phyloP scores from a whole-genome alignment of 352 stramenopile species.

The Phytophthora pinifolia region DNA sequence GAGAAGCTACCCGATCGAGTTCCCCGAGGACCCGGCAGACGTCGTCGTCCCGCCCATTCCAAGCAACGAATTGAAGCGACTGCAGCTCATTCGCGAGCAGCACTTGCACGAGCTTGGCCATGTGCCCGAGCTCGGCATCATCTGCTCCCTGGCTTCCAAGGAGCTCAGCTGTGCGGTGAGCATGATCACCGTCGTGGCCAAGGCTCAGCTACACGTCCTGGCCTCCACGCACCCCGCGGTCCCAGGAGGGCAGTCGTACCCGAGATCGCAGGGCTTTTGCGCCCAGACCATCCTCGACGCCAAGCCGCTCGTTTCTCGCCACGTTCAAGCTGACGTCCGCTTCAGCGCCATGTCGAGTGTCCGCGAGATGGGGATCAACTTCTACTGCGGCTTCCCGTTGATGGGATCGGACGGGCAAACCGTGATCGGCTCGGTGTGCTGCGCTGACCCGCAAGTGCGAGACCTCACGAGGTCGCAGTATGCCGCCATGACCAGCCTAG shows the following conservation, averaged over 20 bases:
- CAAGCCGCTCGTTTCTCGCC: constrained; percentile 60
- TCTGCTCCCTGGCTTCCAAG: constrained; percentile 56
- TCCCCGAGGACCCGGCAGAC: constrained; percentile 32
- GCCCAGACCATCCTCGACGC: constrained; percentile 59
- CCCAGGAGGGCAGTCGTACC: constrained; percentile 30
- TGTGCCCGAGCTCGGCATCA: constrained; percentile 65
- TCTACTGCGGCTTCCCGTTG: constrained; percentile 80
- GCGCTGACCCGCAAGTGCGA: constrained; percentile 46
- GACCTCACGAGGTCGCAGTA: too few species aligned
- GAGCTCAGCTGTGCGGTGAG: constrained; percentile 58
- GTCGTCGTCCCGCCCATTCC: constrained; percentile 33
- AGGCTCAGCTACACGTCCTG: constrained; percentile 47
- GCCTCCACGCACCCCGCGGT: constrained; percentile 36
- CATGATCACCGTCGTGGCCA: constrained; percentile 64
- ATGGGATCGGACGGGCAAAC: constrained; percentile 44
- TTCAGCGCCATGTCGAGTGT: constrained; percentile 56
- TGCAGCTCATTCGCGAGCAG: constrained; percentile 46
- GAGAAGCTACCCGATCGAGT: constrained; percentile 46
- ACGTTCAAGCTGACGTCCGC: constrained; percentile 65
- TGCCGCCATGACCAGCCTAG: too few species aligned
- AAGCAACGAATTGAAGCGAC: constrained; percentile 46
- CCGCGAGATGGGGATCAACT: constrained; percentile 45
- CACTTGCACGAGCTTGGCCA: constrained; percentile 50
- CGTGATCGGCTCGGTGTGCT: constrained; percentile 66
- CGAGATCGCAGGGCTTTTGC: constrained; percentile 64